Evolutionary conservation across 805 yeast species (phyloP).

Genomic region (Yamadazyma insecticola): DNA sequence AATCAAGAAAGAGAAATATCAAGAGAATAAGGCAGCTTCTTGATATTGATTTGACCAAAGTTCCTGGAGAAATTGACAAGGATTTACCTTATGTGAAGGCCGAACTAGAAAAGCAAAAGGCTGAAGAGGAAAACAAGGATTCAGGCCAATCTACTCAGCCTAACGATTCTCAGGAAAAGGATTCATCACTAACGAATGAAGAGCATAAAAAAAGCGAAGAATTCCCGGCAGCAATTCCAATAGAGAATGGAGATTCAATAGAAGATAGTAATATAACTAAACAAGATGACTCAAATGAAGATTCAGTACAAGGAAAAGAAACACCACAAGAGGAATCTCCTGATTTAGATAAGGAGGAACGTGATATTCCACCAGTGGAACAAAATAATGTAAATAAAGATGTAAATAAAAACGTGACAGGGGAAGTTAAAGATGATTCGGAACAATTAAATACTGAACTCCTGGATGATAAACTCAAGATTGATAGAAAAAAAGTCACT

Average conservation of each 20-base stretch:
- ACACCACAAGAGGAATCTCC: background rate
- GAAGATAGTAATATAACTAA: background rate
- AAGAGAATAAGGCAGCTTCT: slow-evolving; percentile 37
- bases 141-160: slow-evolving; percentile 4
- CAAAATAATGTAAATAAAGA: background rate
- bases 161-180: background rate
- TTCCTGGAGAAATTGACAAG: slow-evolving; percentile 30
- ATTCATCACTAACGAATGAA: background rate
- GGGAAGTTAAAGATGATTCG: slow-evolving; percentile 1
- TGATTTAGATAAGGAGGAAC: background rate
- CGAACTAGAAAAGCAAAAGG: slow-evolving; percentile 16
- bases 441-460: no score
- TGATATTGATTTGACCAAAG: slow-evolving; percentile 22
- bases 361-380: no score
- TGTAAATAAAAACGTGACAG: background rate
- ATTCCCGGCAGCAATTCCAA: background rate
- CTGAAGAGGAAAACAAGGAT: slow-evolving; percentile 3
- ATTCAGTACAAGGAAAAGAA: background rate
- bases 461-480: no score
- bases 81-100: slow-evolving; percentile 22
- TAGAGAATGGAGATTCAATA: background rate
- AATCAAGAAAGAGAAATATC: slow-evolving; percentile 41
- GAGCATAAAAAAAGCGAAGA: slow-evolving; percentile 1
- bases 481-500: slow-evolving; percentile 9
- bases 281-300: background rate